Conservation (phyloP, 441 rosid species). For the Populus tomentosa region DNA sequence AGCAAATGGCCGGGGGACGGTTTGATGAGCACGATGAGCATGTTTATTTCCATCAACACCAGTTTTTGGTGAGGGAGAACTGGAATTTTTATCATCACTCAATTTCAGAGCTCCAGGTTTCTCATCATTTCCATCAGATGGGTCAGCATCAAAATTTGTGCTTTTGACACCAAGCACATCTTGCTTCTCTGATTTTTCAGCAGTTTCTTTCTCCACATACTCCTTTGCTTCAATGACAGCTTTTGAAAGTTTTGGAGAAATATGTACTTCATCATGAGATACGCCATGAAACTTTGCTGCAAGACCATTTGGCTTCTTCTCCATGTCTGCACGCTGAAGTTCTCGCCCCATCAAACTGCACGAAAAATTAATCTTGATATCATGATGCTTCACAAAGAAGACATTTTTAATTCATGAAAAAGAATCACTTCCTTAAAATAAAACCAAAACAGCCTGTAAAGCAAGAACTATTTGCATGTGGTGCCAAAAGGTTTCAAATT, state of each 20-base stretch:
- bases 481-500: not conserved
- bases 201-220: conserved; percentile 46
- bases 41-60: conserved; percentile 13
- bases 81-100: conserved; percentile 20
- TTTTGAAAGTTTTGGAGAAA: conserved; percentile 46
- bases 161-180: conserved; percentile 43
- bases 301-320: conserved; percentile 47
- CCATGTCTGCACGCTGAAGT: conserved; percentile 53
- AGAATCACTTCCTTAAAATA: not conserved
- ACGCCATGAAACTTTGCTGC: conserved; percentile 26
- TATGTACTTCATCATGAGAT: conserved; percentile 38
- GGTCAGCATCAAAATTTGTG: conserved; percentile 33
- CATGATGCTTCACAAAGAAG: conserved; percentile 5
- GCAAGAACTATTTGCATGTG: not conserved
- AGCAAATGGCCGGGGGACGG: conserved; percentile 37
- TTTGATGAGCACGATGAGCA: conserved; percentile 4
- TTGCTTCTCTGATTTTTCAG: conserved; percentile 35
- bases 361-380: conserved; percentile 8
- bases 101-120: conserved; percentile 34
- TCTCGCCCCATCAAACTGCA: conserved; percentile 86
- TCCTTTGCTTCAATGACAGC: conserved; percentile 40
- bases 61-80: conserved; percentile 27
- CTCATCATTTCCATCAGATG: conserved; percentile 26
- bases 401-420: not conserved
- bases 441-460: not conserved